phyloP scores from a whole-genome alignment of 768 basidiomycete species.

The Mycena haematopus region DNA sequence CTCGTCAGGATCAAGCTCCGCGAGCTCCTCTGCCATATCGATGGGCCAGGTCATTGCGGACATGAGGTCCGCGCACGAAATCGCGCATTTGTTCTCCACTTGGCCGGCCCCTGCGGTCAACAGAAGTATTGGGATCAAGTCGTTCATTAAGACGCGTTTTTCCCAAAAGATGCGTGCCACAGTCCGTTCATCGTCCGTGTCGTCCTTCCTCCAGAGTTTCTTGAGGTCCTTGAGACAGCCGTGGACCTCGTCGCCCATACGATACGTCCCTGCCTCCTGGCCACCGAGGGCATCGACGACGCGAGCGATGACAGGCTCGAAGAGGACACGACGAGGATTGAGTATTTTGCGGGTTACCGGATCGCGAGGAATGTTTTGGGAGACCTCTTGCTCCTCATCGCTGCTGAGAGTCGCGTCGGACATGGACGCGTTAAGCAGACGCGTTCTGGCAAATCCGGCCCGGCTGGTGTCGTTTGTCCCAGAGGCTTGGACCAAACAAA shows the following conservation, averaged over 20 bases:
- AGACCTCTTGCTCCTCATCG: constrained; percentile 18
- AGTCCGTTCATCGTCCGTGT: constrained; percentile 95
- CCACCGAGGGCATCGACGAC: constrained; percentile 87
- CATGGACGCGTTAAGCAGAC: constrained; percentile 20
- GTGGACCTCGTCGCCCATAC: constrained; percentile 80
- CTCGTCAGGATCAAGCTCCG: constrained; percentile 82
- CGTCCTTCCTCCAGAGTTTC: constrained; percentile 95
- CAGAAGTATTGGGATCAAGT: constrained; percentile 30
- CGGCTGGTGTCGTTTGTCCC: too few relatives aligned
- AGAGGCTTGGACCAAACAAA: not conserved
- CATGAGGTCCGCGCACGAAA: constrained; percentile 87
- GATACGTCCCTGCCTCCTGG: constrained; percentile 67
- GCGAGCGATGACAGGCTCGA: constrained; percentile 71
- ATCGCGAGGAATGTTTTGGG: constrained; percentile 18
- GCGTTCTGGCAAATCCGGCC: not conserved
- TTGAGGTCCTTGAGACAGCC: constrained; percentile 94
- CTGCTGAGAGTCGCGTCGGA: constrained; percentile 21
- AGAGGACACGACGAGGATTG: constrained; percentile 49
- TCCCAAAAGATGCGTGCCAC: constrained; percentile 93
- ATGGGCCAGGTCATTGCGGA: constrained; percentile 99
- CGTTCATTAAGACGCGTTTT: constrained; percentile 73
- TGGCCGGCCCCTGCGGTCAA: constrained; percentile 1
- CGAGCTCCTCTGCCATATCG: constrained; percentile 91
- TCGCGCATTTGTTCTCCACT: constrained; percentile 60
- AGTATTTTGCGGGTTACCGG: constrained; percentile 19